A percentile compares a stretch with the other conserved stretches of the same genome.
These are phyloP conservation scores for Colletotrichum higginsianum DNA, from an alignment of 2,329 filamentous ascomycete genomes.

Conservation along the genomic window DNA sequence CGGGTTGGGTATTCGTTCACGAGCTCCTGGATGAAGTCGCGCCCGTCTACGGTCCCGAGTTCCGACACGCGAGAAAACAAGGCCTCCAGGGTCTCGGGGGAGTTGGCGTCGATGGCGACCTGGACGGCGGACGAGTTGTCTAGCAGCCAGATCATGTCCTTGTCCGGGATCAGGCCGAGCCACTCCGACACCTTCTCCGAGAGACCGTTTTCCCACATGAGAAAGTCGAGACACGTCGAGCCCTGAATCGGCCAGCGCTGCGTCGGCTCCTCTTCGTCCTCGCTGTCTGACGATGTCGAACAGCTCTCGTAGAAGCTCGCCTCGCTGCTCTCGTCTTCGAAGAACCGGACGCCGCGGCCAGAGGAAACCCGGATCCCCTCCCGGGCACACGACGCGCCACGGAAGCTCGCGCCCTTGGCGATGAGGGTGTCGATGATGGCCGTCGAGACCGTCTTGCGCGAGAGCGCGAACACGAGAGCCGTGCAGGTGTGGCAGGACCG, in stretches of 20 bases:
- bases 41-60: not conserved
- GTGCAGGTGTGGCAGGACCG: slow-evolving; percentile 16
- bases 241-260: not conserved
- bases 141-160: slow-evolving; percentile 20
- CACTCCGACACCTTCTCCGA: not conserved
- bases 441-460: not conserved
- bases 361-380: not conserved
- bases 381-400: not conserved
- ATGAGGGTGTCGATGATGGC: slow-evolving; percentile 7
- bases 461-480: slow-evolving; percentile 12
- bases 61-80: not conserved
- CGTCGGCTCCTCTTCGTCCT: not conserved
- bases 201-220: not conserved
- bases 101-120: not conserved
- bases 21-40: not conserved
- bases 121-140: slow-evolving; percentile 12
- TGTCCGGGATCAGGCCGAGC: not conserved
- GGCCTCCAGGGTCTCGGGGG: not conserved
- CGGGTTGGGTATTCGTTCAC: not conserved
- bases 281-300: not conserved
- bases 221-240: slow-evolving; percentile 6
- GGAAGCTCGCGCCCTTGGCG: slow-evolving; percentile 17
- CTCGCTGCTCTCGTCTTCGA: not conserved
- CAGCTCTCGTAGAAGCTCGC: not conserved
- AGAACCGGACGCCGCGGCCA: not conserved